A percentile compares a stretch with the other conserved stretches of the same genome.
phyloP scores from a whole-genome alignment of 169 alveolate species.

The Plasmodium chabaudi region DNA sequence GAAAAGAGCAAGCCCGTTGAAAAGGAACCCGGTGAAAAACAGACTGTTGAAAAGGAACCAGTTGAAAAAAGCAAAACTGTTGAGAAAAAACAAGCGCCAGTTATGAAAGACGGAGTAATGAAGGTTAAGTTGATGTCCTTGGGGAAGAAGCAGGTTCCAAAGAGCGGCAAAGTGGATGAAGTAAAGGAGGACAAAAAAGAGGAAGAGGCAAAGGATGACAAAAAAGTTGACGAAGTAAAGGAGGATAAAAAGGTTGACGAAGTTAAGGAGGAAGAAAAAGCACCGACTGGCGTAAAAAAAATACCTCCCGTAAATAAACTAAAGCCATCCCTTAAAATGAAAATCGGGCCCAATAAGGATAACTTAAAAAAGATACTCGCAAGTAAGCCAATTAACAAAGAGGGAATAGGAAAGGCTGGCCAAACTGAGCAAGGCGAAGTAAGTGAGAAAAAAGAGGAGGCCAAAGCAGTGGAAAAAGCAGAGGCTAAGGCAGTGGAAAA shows the following conservation, averaged over 20 bases:
- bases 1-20: not conserved
- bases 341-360: slow-evolving; percentile 61
- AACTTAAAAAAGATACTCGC: slow-evolving; percentile 14
- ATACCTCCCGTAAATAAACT: not conserved
- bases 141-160: not conserved
- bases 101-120: not conserved
- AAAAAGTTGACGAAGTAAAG: not conserved
- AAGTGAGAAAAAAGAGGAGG: not conserved
- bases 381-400: not conserved
- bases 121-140: not conserved
- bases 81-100: not conserved
- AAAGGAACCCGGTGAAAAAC: not conserved
- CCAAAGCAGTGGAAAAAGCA: slow-evolving; percentile 18
- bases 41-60: not conserved
- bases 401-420: slow-evolving; percentile 3
- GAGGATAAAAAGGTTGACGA: no score
- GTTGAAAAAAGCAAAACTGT: not conserved
- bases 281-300: not conserved
- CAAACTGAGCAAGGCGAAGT: not conserved
- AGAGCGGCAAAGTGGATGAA: not conserved
- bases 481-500: not conserved
- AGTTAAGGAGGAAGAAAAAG: not conserved
- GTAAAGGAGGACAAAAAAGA: not conserved
- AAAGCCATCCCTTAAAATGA: slow-evolving; percentile 21
- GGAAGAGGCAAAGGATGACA: not conserved